Base-by-base conservation (phyloP, 2,329 filamentous ascomycete genomes). In the Aureobasidium sp. region DNA sequence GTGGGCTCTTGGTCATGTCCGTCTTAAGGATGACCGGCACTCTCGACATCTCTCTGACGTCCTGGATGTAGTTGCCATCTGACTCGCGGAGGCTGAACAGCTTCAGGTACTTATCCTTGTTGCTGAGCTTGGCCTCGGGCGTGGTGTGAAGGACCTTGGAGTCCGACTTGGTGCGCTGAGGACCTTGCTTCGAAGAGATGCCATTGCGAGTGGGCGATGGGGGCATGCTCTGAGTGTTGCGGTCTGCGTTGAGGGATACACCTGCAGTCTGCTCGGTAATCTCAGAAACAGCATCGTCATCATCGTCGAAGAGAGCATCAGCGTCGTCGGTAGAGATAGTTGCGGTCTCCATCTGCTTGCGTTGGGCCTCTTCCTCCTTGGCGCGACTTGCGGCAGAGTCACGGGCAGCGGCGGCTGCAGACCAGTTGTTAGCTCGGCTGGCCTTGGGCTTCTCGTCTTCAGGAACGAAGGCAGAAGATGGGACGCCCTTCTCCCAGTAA, bases 401-500 rank as follows among this genome's bases (percentile, higher is more conserved):
- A 69, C 96, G 90, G 6, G 90, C 89, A 68, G 94, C 88, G 62
- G 86, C 86, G 45, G 88, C 88, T 36, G 89, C 89, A 58, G 89
- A 88, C 69, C 90, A 89, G 45, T 85, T 86, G 62, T 88, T 84
- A 37, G 63, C 64, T 66, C 90, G 85, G 61, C 84, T 86, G 55
- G 89, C 86, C 81, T 94, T 95, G 60, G 92, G 92, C 62, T 92
- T 88, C 79, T 99, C 94, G 72, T 99, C 94, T 72, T 99, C 94
- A 2, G 94, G 94, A 58, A 99, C 88, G 69, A 95, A 99, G 2
- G 92, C 90, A 47, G 93, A 97, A 65, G 92, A 97, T 32, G 93
- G 91, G 8, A 97, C 91, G 50, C 94, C 94, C 84, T 97, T 99
- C 85, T 99, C 94, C 94, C 94, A 99, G 81, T 97, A 99, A 14